These are phyloP conservation scores for Mycena rebaudengoi DNA, from an alignment of 768 basidiomycete species.

Conservation along the genomic window DNA sequence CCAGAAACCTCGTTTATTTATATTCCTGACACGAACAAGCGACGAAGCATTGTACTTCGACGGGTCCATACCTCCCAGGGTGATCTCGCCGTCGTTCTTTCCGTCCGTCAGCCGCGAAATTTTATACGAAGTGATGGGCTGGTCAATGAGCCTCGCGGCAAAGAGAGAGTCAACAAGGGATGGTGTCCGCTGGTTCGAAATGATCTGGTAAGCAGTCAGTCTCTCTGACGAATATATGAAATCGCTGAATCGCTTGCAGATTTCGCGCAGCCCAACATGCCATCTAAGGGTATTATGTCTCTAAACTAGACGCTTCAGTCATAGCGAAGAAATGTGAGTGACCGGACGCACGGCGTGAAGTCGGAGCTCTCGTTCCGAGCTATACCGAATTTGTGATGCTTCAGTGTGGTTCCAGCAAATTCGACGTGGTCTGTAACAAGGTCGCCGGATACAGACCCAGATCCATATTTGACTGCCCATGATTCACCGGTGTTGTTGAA, in stretches of 20 bases:
- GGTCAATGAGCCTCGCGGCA: constrained; percentile 52
- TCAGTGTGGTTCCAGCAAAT: constrained; percentile 65
- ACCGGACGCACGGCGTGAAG: constrained; percentile 52
- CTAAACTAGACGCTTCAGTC: constrained; percentile 24
- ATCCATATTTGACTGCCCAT: constrained; percentile 66
- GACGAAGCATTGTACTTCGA: constrained; percentile 59
- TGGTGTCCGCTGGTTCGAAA: constrained; percentile 61
- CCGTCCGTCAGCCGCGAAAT: constrained; percentile 68
- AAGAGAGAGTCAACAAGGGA: constrained; percentile 70
- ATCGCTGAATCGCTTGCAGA: constrained; percentile 23
- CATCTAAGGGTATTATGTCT: constrained; percentile 55
- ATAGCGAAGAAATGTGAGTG: neutral
- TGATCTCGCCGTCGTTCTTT: constrained; percentile 66
- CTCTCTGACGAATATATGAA: neutral
- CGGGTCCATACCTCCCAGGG: constrained; percentile 65
- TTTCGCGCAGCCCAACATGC: constrained; percentile 59
- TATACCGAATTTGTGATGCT: constrained; percentile 69
- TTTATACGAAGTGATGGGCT: constrained; percentile 73
- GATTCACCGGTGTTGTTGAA: constrained; percentile 56
- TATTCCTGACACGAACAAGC: constrained; percentile 57
- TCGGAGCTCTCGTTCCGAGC: constrained; percentile 60
- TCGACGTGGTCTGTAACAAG: constrained; percentile 65
- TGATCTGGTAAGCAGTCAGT: constrained; percentile 36
- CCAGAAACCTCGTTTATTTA: constrained; percentile 69
- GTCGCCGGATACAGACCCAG: constrained; percentile 66